Evolutionary conservation across 306 rosid genomes (phyloP), one percentile per base, ranked within the genome.

Genomic region (Vigna unguiculata): DNA sequence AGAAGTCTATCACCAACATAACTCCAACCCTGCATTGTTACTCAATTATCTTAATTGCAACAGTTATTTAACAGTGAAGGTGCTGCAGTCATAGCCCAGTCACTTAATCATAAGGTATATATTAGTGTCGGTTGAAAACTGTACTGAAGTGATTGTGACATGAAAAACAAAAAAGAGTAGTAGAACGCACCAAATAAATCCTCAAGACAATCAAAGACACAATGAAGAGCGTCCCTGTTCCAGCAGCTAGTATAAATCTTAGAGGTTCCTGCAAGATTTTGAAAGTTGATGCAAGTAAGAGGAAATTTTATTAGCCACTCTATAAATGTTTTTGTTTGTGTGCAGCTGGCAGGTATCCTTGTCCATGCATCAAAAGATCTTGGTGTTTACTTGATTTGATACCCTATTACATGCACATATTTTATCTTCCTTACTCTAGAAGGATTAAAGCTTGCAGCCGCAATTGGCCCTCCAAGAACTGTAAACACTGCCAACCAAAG

Each of bases 391-490:
- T 68, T 21, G 61, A 68, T 69, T 81, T 58, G 61, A 77, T 73
- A 15, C 69, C 47, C 30, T 15, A 78, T 21, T 25, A 57, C 59
- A 36, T 19, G 17, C 10, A 46, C 16, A 81, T 59, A 45, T 54
- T 43, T 41, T 30, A 38, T 24, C 34, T 47, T 79, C 59, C 93
- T 89, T 90, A 92, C 97, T 78, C 91, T 84, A 21, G 98, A 80
- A 81, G 98, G 98, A 83, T 89, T 95, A 75, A 95, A 95, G 89
- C 98, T 95, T 72, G 98, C 97, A 69, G 97, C 96, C 47, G 98
- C 90, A 74, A 92, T 82, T 61, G 98, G 98, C 34, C 79, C 88
- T 63, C 98, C 98, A 54, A 95, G 85, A 76, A 79, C 84, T 45
- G 84, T 95, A 87, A 95, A 90, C 60, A 89, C 89, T 25, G 36